A percentile compares a stretch with the other conserved stretches of the same genome.
Evolutionary conservation across 2,329 filamentous ascomycete species (phyloP).

Genomic region (Colletotrichum australisinense): DNA sequence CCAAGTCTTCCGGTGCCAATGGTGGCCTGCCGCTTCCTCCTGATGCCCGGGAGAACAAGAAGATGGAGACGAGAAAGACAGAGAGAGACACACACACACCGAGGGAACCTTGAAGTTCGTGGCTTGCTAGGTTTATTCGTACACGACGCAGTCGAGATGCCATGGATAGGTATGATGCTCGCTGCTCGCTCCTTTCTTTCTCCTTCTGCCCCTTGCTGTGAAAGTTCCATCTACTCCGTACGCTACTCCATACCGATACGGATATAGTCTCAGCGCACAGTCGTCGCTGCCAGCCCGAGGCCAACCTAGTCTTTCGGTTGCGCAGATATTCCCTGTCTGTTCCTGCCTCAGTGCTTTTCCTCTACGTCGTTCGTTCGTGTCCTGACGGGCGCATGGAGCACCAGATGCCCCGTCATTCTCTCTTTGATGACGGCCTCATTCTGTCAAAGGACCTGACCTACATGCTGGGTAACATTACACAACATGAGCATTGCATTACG

Average conservation of each 20-base stretch:
- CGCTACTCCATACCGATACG: not conserved
- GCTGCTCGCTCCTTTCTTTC: not conserved
- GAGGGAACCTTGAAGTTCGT: not conserved
- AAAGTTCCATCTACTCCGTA: too few relatives aligned
- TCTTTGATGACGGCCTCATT: slow-evolving; percentile 1
- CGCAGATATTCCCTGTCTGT: not conserved
- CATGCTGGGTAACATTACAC: not conserved
- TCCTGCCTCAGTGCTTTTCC: not conserved
- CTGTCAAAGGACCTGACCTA: not conserved
- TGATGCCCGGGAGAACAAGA: slow-evolving; percentile 7
- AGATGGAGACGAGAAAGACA: not conserved
- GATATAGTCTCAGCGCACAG: not conserved
- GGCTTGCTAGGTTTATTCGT: not conserved
- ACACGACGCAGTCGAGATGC: not conserved
- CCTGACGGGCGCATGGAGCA: not conserved
- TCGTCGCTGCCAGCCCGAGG: not conserved
- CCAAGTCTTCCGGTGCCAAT: not conserved
- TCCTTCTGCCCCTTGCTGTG: not conserved
- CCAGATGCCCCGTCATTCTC: not conserved
- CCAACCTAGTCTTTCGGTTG: not conserved
- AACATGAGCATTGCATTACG: not conserved
- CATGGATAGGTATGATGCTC: not conserved
- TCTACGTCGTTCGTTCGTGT: not conserved
- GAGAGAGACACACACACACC: too few relatives aligned
- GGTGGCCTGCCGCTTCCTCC: not conserved